Evolutionary conservation across 2,329 filamentous ascomycete species (phyloP).

Genomic region (Myriangium duriaei): DNA sequence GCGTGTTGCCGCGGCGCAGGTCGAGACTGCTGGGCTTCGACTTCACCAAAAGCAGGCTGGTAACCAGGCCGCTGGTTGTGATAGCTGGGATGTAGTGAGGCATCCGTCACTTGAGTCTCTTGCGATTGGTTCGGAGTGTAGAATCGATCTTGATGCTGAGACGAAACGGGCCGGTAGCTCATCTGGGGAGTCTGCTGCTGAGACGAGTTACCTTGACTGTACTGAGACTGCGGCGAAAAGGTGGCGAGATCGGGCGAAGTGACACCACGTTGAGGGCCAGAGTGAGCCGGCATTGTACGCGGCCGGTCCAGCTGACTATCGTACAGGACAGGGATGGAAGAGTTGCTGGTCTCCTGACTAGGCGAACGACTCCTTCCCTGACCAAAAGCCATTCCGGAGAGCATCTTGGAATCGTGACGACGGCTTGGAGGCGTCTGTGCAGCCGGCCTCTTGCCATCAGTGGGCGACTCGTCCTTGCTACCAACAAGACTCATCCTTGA

Average conservation of each 20-base stretch:
- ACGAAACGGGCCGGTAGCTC: conserved; percentile 7
- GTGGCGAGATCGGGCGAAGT: conserved; percentile 16
- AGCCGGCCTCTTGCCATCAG: conserved; percentile 24
- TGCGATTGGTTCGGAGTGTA: conserved; percentile 21
- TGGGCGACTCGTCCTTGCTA: conserved; percentile 24
- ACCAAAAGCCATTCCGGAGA: conserved; percentile 29
- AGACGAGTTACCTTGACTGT: conserved; percentile 17
- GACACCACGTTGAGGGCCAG: conserved; percentile 15
- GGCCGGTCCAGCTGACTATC: conserved; percentile 20
- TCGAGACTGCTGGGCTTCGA: conserved; percentile 27
- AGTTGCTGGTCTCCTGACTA: conserved; percentile 31
- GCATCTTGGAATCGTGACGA: conserved; percentile 22
- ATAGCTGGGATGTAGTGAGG: conserved; percentile 11
- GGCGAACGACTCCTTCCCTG: conserved; percentile 31
- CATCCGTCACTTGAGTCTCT: conserved; percentile 21
- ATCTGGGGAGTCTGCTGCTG: conserved; percentile 17
- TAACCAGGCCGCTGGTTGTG: conserved; percentile 23
- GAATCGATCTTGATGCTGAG: conserved; percentile 10
- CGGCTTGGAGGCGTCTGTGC: conserved; percentile 20
- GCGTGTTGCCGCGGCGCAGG: conserved; percentile 32
- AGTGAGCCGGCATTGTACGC: conserved; percentile 14
- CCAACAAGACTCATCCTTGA: conserved; percentile 30
- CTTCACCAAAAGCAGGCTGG: conserved; percentile 23
- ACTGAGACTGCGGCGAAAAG: conserved; percentile 5
- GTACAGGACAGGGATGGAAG: conserved; percentile 30